A percentile compares a stretch with the other conserved stretches of the same genome.
Conservation (phyloP, 208 protist genomes). For the Wallacemonas sp. region DNA sequence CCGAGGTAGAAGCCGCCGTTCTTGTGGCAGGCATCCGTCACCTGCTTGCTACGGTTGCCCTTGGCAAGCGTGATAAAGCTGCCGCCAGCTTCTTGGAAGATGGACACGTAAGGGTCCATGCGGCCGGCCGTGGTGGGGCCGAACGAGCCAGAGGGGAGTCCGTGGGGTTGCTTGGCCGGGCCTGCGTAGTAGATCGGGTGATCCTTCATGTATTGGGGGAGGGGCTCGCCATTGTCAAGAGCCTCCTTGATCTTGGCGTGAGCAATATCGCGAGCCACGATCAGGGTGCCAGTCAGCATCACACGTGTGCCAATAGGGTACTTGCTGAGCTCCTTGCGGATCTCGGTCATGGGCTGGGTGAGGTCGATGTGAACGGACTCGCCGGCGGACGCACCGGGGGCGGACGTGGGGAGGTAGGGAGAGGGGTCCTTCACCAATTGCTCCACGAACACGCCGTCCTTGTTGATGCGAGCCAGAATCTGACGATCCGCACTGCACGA, state of each 20-base stretch:
- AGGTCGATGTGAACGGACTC: conserved; percentile 88
- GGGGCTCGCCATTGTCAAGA: conserved; percentile 74
- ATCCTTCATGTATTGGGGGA: conserved; percentile 94
- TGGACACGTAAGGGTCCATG: conserved; percentile 96
- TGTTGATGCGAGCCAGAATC: conserved; percentile 94
- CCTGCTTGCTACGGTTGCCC: conserved; percentile 93
- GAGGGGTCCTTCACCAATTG: conserved; percentile 92
- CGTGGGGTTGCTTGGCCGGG: conserved; percentile 96
- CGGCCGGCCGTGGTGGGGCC: conserved; percentile 97
- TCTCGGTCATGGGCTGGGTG: conserved; percentile 87
- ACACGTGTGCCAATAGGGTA: conserved; percentile 91
- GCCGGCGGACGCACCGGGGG: conserved; percentile 29
- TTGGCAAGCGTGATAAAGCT: conserved; percentile 96
- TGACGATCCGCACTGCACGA: conserved; percentile 97
- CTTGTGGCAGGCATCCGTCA: conserved; percentile 95
- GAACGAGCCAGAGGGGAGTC: conserved; percentile 95
- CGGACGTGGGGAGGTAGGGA: conserved; percentile 91
- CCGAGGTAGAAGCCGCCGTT: conserved; percentile 98
- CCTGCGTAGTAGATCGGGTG: conserved; percentile 97
- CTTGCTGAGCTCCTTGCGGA: conserved; percentile 75
- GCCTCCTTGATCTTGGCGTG: conserved; percentile 94
- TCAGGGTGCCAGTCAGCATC: conserved; percentile 93
- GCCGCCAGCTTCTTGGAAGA: conserved; percentile 92
- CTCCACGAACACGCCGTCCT: conserved; percentile 95
- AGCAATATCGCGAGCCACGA: conserved; percentile 98